Base-by-base conservation (phyloP, 345 rosid genomes). In the Murraya paniculata region DNA sequence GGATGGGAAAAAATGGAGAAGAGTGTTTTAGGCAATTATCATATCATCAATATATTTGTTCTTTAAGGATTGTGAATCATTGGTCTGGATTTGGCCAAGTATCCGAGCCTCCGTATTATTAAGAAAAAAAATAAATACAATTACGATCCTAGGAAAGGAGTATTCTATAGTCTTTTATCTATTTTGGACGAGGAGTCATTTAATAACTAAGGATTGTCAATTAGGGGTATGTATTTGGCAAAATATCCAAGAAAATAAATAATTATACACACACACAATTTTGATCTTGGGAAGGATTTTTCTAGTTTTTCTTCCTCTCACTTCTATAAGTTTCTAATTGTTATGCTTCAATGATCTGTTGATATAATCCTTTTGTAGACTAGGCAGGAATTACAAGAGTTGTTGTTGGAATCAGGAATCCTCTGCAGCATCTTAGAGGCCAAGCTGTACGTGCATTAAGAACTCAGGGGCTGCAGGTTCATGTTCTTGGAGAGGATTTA, bases 401-500 rank as follows among this genome's bases (percentile, higher is more conserved):
- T 77, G 98, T 94, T 75, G 82, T 94, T 71, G 98, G 98, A 66
- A 92, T 96, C 77, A 90, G 98, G 84, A 90, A 96, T 81, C 98
- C 99, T 53, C 78, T 96, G 75, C 84, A 77, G 81, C 99, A 96
- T 88, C 95, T 96, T 19, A 90, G 95, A 82, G 98, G 99, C 60
- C 85, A 87, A 79, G 92, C 98, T 25, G 73, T 96, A 33, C 92
- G 92, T 77, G 87, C 89, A 18, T 65, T 96, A 18, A 90, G 97
- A 81, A 89, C 89, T 84, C 90, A 91, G 50, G 95, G 95, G 11
- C 70, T 94, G 87, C 91, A 82, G 79, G 98, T 96, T 50, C 92
- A 94, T 88, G 95, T 96, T 85, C 87, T 96, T 67, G 98, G 98
- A 60, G 98, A 96, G 80, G 97, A 96, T 85, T 85, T 90, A 65